phyloP scores from a whole-genome alignment of 805 yeast genomes.

The Barnettozyma siamensis region DNA sequence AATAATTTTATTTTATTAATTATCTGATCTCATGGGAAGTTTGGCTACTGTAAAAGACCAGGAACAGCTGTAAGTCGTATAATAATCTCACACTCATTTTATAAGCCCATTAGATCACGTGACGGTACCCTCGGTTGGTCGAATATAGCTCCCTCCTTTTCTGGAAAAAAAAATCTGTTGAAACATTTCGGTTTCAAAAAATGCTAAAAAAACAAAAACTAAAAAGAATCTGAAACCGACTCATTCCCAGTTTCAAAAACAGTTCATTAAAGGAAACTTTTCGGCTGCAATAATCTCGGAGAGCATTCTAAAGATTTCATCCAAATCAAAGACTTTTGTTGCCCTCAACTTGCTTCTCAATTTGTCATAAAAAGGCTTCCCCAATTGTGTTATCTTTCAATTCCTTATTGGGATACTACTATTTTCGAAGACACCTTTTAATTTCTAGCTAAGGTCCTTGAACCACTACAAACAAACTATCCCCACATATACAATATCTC shows the following conservation, averaged over 20 bases:
- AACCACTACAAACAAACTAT: too few relatives aligned
- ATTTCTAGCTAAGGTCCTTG: not conserved
- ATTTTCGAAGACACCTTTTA: not conserved
- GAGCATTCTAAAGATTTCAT: not conserved
- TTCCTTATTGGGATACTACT: not conserved
- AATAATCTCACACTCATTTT: too few relatives aligned
- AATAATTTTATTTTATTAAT: too few relatives aligned
- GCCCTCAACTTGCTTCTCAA: not conserved
- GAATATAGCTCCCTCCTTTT: too few relatives aligned
- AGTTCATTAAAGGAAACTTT: not conserved
- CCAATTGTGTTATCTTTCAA: not conserved
- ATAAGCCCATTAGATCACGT: too few relatives aligned
- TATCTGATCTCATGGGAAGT: too few relatives aligned
- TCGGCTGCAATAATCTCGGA: not conserved
- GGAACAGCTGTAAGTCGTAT: too few relatives aligned
- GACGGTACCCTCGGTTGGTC: not conserved
- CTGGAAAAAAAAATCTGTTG: not conserved
- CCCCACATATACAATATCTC: not conserved
- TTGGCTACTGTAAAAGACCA: too few relatives aligned
- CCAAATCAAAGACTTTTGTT: not conserved
- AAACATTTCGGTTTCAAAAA: not conserved
- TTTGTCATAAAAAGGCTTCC: not conserved
- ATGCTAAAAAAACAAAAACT: not conserved
- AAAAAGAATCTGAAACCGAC: not conserved
- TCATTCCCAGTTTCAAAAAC: not conserved